Conservation (phyloP, 148 eudicot species). For the Rhododendron williamsianum region DNA sequence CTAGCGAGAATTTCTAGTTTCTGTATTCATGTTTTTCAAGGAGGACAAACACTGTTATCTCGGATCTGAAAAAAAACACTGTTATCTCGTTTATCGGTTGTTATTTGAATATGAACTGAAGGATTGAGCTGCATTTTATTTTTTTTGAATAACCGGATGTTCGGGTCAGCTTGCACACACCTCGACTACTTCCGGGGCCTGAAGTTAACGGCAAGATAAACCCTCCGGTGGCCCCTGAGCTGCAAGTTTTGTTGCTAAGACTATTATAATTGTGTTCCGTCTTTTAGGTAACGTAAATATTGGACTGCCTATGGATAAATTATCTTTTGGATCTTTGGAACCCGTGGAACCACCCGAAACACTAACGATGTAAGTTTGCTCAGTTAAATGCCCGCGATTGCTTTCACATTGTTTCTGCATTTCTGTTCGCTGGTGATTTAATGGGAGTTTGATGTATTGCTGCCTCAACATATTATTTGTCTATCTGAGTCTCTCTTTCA, state of each 20-base stretch:
- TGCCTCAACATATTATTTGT: background rate
- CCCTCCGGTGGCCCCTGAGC: background rate
- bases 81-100: background rate
- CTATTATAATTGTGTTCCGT: background rate
- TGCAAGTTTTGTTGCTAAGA: background rate
- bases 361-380: constrained; percentile 21
- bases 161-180: too few species aligned
- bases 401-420: background rate
- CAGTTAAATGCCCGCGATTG: background rate
- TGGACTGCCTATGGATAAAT: constrained; percentile 37
- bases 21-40: background rate
- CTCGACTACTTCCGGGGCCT: too few species aligned
- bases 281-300: constrained; percentile 25
- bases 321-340: constrained; percentile 9
- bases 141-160: too few species aligned
- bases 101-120: background rate
- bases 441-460: background rate
- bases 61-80: too few species aligned
- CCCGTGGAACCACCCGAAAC: constrained; percentile 17
- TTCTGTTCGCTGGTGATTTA: background rate
- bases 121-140: too few species aligned
- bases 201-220: too few species aligned
- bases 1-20: background rate
- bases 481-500: background rate
- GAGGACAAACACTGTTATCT: background rate